Percentiles rank a stretch among this genome's conserved stretches.
These are phyloP conservation scores for Fistulifera solaris DNA, from an alignment of 108 stramenopile genomes.

Conservation along the genomic window DNA sequence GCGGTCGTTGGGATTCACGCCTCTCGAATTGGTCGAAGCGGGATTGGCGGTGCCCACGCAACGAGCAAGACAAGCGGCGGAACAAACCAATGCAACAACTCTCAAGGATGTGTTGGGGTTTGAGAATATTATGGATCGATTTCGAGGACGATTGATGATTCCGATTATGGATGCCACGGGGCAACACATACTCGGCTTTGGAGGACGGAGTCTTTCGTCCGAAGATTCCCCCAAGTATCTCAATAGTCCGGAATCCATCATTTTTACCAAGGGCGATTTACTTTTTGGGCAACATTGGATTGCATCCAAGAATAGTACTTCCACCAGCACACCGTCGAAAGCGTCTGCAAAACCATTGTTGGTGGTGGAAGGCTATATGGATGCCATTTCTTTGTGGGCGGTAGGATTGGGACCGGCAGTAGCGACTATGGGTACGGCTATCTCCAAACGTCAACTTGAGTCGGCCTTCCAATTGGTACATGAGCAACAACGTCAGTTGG, in stretches of 20 bases:
- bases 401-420: constrained; percentile 69
- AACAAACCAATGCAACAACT: constrained; percentile 5
- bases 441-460: constrained; percentile 66
- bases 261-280: constrained; percentile 75
- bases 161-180: constrained; percentile 72
- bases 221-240: constrained; percentile 71
- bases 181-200: constrained; percentile 57
- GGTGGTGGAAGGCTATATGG: constrained; percentile 93
- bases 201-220: constrained; percentile 44
- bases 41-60: constrained; percentile 69
- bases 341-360: constrained; percentile 27
- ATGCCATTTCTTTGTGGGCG: constrained; percentile 80
- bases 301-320: not conserved
- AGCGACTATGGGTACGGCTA: constrained; percentile 84
- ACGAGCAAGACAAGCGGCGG: too few relatives aligned
- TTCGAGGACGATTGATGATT: constrained; percentile 64
- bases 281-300: constrained; percentile 79
- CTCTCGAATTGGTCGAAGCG: constrained; percentile 74
- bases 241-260: constrained; percentile 81
- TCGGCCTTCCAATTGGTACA: constrained; percentile 31
- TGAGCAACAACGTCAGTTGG: constrained; percentile 29
- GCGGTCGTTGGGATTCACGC: constrained; percentile 44
- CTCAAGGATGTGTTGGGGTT: constrained; percentile 8
- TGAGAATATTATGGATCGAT: constrained; percentile 62
- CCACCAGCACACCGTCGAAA: not conserved